These are phyloP conservation scores for Ogataea corticis DNA, from an alignment of 805 yeast genomes.

Conservation along the genomic window DNA sequence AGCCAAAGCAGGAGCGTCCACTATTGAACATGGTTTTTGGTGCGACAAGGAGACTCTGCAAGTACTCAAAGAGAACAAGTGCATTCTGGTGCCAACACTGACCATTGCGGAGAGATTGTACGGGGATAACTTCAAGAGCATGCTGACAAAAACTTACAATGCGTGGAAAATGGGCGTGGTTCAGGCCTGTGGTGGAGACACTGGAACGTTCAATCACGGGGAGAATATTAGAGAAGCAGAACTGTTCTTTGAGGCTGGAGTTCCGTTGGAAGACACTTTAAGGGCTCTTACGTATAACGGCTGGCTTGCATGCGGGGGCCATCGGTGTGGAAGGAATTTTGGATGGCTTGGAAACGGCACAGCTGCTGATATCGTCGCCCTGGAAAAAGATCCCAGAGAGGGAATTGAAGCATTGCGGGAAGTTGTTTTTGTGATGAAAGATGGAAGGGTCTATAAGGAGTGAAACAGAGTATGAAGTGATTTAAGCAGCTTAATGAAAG, in stretches of 20 bases:
- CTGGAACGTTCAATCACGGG: constrained; percentile 33
- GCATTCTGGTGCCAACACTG: constrained; percentile 30
- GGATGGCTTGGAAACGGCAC: constrained; percentile 27
- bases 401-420: constrained; percentile 17
- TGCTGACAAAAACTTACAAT: constrained; percentile 21
- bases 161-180: constrained; percentile 28
- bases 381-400: constrained; percentile 24
- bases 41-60: constrained; percentile 23
- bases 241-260: constrained; percentile 27
- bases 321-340: constrained; percentile 25
- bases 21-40: constrained; percentile 32
- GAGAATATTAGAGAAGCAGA: constrained; percentile 32
- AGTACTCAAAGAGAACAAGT: constrained; percentile 20
- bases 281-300: constrained; percentile 27
- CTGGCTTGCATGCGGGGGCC: constrained; percentile 32
- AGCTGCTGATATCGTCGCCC: constrained; percentile 30
- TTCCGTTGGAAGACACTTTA: constrained; percentile 25
- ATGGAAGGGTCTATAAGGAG: constrained; percentile 27
- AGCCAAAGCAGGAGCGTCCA: constrained; percentile 27
- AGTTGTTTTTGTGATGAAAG: constrained; percentile 31
- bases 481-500: no score
- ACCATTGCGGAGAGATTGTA: constrained; percentile 26
- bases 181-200: constrained; percentile 33
- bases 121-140: constrained; percentile 20
- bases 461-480: no score